Evolutionary conservation across 352 stramenopile species (phyloP).

Genomic region (Saprolegnia parasitica): DNA sequence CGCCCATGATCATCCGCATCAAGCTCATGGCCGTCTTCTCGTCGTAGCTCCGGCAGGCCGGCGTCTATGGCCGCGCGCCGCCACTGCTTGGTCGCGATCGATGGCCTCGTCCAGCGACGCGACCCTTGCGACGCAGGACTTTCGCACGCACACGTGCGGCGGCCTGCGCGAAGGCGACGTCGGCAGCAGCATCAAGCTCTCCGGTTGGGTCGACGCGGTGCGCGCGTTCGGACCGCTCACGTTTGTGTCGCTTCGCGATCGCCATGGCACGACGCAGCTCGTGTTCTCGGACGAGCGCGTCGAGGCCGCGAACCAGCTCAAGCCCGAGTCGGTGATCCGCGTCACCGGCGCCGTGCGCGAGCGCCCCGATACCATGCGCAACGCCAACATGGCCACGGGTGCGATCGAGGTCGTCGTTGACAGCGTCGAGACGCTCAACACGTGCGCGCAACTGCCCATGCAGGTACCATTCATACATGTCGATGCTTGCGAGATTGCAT

Average conservation of each 20-base stretch:
- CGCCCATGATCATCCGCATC: not conserved
- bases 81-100: not conserved
- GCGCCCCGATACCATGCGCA: constrained; percentile 59
- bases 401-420: constrained; percentile 70
- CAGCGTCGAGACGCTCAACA: constrained; percentile 54
- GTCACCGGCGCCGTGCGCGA: constrained; percentile 53
- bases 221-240: constrained; percentile 70
- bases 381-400: constrained; percentile 64
- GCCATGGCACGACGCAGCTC: constrained; percentile 73
- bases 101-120: not conserved
- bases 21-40: not conserved
- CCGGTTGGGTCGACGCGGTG: constrained; percentile 76
- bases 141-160: constrained; percentile 70
- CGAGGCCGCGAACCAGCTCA: constrained; percentile 40
- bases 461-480: constrained; percentile 33
- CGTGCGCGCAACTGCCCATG: constrained; percentile 49
- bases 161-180: constrained; percentile 51
- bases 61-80: not conserved
- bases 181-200: constrained; percentile 58
- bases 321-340: constrained; percentile 68
- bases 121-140: constrained; percentile 30
- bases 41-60: not conserved
- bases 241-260: constrained; percentile 79
- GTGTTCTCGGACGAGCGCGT: constrained; percentile 64
- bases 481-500: not conserved